A percentile compares a stretch with the other conserved stretches of the same genome.
Conservation (phyloP, 257 asterid genomes). For the Apocynum venetum region DNA sequence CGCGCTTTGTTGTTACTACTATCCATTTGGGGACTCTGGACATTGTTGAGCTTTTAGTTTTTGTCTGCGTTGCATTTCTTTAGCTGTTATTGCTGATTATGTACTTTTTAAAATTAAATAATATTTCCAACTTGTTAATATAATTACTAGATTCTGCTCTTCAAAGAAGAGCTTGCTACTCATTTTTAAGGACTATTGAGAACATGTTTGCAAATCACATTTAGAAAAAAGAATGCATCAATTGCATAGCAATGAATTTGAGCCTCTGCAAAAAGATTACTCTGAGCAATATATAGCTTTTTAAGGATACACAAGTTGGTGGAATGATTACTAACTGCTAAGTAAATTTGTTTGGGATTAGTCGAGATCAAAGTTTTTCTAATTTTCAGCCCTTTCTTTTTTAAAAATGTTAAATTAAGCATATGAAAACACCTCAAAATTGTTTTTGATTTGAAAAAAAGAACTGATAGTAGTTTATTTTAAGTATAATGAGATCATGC, state of each 20-base stretch:
- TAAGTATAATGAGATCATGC: background rate
- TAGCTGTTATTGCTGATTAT: background rate
- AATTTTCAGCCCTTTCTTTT: background rate
- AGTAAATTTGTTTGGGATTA: background rate
- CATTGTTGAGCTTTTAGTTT: background rate
- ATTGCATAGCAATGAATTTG: background rate
- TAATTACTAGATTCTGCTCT: slow-evolving; percentile 1
- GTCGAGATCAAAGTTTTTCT: background rate
- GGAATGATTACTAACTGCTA: background rate
- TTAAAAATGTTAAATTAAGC: background rate
- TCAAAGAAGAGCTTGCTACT: slow-evolving; percentile 1
- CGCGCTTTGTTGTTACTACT: background rate
- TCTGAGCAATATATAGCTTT: background rate
- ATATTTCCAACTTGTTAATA: background rate
- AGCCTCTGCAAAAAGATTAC: background rate
- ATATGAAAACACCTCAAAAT: background rate
- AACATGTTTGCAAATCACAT: background rate
- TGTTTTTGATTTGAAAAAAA: background rate
- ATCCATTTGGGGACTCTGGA: background rate
- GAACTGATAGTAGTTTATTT: background rate
- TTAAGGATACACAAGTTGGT: background rate
- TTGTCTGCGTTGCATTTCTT: background rate
- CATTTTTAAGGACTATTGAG: background rate
- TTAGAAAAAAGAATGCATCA: background rate
- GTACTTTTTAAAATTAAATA: background rate